Percentiles rank a stretch among this genome's conserved stretches.
These are phyloP conservation scores for Firmiana major DNA, from an alignment of 345 rosid genomes.

Conservation along the genomic window DNA sequence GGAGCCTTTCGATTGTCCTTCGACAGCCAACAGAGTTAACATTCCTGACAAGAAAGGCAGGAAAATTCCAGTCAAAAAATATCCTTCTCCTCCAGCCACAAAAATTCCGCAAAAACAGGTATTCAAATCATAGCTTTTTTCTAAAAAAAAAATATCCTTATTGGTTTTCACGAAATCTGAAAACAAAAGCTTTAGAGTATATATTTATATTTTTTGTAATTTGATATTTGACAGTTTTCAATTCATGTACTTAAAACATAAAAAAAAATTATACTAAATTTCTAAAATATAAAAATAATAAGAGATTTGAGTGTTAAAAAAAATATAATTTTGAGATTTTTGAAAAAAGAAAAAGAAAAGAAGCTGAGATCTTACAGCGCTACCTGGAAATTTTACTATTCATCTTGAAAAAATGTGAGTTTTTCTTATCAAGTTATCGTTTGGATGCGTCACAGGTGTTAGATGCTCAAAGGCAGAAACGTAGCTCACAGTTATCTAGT, in stretches of 20 bases:
- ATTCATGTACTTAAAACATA: no score
- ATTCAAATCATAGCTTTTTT: not conserved
- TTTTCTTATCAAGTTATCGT: not conserved
- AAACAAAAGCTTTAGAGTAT: no score
- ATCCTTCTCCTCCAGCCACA: slow-evolving; percentile 54
- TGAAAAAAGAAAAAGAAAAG: no score
- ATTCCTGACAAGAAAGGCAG: slow-evolving; percentile 54
- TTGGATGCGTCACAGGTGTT: not conserved
- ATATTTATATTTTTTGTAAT: no score
- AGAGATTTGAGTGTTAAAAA: no score
- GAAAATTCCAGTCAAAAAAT: slow-evolving; percentile 64
- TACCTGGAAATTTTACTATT: not conserved
- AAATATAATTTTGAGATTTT: no score
- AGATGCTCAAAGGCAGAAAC: slow-evolving; percentile 40
- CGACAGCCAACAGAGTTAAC: slow-evolving; percentile 29
- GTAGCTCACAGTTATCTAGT: slow-evolving; percentile 53
- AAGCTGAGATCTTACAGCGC: no score
- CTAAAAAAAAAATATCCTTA: no score
- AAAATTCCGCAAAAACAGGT: slow-evolving; percentile 60
- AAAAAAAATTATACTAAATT: no score
- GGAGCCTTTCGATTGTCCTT: slow-evolving; percentile 52
- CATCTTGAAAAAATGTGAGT: not conserved
- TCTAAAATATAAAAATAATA: no score
- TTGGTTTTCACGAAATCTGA: no score
- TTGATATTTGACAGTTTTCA: no score